A percentile compares a stretch with the other conserved stretches of the same genome.
phyloP scores from a whole-genome alignment of 2,329 filamentous ascomycete species.

The Aspergillus transmontanensis region DNA sequence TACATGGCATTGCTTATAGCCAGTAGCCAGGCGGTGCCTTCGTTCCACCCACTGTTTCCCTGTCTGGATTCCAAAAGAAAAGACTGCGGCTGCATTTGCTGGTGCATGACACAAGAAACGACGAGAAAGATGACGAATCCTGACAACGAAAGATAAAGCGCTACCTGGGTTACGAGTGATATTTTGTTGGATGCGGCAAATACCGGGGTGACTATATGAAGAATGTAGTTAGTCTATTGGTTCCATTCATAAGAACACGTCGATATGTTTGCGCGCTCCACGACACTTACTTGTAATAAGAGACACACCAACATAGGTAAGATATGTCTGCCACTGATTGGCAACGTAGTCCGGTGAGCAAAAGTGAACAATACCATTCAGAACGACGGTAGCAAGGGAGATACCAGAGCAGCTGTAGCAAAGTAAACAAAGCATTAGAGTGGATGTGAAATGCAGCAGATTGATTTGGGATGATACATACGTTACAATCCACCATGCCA shows the following conservation, averaged over 20 bases:
- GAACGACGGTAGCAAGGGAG: conserved; percentile 14
- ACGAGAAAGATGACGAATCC: conserved; percentile 8
- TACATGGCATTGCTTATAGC: conserved; percentile 24
- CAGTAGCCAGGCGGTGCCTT: conserved; percentile 14
- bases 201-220: conserved; percentile 11
- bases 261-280: neutral
- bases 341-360: conserved; percentile 13
- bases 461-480: neutral
- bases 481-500: conserved; percentile 21
- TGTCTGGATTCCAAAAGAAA: conserved; percentile 4
- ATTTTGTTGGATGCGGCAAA: conserved; percentile 11
- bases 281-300: conserved; percentile 9
- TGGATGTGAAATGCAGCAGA: neutral
- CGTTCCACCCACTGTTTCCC: conserved; percentile 13
- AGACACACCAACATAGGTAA: conserved; percentile 16
- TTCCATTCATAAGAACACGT: neutral
- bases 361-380: conserved; percentile 17
- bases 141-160: conserved; percentile 6
- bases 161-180: neutral
- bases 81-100: neutral
- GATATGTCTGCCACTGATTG: conserved; percentile 23
- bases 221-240: neutral
- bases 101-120: conserved; percentile 6
- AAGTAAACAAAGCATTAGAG: neutral
- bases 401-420: conserved; percentile 11